phyloP scores from a whole-genome alignment of 75 land plant species.

The Chamaecyparis obtusa region DNA sequence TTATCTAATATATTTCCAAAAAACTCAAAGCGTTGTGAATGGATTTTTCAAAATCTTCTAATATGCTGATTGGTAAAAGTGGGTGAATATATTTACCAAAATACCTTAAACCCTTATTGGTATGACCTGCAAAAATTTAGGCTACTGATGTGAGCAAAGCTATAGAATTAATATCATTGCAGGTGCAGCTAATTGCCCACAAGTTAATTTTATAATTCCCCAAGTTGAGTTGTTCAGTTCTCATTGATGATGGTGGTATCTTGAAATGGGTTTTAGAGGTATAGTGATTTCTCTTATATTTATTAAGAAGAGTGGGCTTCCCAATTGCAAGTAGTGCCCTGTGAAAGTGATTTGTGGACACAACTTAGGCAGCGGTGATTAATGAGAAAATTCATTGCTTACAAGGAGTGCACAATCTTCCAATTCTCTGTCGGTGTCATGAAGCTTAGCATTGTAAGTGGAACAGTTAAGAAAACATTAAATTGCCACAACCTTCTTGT shows the following conservation, averaged over 20 bases:
- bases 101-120: neutral
- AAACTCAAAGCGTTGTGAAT: too few species aligned
- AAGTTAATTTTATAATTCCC: neutral
- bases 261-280: neutral
- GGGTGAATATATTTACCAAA: neutral
- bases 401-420: too few species aligned
- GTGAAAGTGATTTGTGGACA: neutral
- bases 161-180: too few species aligned
- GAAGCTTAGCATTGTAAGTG: neutral
- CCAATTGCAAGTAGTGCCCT: neutral
- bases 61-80: slow-evolving; percentile 1
- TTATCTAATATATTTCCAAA: too few species aligned
- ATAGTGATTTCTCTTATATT: neutral
- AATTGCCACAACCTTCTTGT: neutral
- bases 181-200: neutral
- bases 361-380: neutral
- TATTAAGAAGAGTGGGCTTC: neutral
- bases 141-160: too few species aligned
- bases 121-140: too few species aligned
- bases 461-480: neutral
- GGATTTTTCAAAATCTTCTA: neutral
- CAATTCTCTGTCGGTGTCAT: neutral
- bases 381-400: neutral
- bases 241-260: neutral
- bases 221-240: neutral